Conservation (phyloP, 495 filamentous ascomycete species). For the Tuber aestivum region DNA sequence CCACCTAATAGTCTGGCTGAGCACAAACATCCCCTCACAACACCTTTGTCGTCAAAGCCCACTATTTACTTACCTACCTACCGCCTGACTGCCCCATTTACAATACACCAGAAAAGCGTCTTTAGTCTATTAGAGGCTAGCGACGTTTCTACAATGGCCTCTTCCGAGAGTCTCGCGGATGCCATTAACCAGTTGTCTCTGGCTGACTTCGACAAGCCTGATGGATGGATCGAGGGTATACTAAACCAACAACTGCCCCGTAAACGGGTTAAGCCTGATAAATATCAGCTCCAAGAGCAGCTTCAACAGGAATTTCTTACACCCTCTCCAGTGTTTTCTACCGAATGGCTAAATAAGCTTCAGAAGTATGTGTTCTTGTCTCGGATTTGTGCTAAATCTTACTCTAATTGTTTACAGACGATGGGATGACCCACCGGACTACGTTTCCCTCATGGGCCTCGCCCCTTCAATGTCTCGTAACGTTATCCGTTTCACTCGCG, state of each 20-base stretch:
- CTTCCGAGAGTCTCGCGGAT: constrained; percentile 15
- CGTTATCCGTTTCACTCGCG: constrained; percentile 81
- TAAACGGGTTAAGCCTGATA: constrained; percentile 54
- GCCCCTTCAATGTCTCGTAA: constrained; percentile 89
- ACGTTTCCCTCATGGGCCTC: constrained; percentile 72
- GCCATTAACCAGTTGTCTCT: constrained; percentile 24
- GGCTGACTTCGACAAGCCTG: constrained; percentile 16
- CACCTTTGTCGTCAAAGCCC: background rate
- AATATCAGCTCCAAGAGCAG: constrained; percentile 56
- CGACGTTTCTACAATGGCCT: constrained; percentile 9
- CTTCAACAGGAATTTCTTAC: constrained; percentile 72
- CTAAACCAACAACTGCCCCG: constrained; percentile 52
- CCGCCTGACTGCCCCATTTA: background rate
- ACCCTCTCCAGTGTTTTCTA: constrained; percentile 68
- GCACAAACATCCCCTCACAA: background rate
- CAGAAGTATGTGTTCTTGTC: constrained; percentile 57
- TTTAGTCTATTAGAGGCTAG: background rate
- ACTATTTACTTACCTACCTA: background rate
- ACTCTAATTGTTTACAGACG: constrained; percentile 48
- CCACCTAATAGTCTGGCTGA: background rate
- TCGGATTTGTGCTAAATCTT: background rate
- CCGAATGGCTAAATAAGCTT: constrained; percentile 76
- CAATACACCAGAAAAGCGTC: background rate
- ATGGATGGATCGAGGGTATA: constrained; percentile 54
- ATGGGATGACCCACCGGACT: constrained; percentile 75